Evolutionary conservation across 176 grass and related monocot species (phyloP).

Genomic region (Eleusine indica): DNA sequence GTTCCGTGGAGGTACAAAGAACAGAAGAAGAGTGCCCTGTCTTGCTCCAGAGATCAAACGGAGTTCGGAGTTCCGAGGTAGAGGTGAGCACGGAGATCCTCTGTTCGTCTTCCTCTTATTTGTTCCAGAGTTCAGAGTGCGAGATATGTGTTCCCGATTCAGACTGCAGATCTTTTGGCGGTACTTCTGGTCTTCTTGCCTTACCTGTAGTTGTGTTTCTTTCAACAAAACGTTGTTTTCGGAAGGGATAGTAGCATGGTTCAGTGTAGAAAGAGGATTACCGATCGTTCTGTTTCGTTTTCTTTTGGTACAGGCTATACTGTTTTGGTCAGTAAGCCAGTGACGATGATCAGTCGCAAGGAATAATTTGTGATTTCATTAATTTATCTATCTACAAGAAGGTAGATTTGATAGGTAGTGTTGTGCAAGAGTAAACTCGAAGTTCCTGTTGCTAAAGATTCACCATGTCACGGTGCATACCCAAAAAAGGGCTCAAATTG

Average conservation of each 20-base stretch:
- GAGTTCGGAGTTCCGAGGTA: slow-evolving; percentile 2
- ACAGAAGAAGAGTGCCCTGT: not conserved
- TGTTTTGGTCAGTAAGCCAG: not conserved
- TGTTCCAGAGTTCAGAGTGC: slow-evolving; percentile 16
- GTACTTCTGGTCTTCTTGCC: not conserved
- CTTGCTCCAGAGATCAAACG: not conserved
- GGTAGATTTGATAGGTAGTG: not conserved
- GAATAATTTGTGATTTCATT: not conserved
- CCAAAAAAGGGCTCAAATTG: not conserved
- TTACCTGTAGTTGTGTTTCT: not conserved
- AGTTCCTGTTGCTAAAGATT: not conserved
- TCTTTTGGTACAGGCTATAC: not conserved
- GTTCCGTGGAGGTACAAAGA: not conserved
- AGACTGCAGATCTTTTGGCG: not conserved
- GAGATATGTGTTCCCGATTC: not conserved
- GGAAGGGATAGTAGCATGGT: not conserved
- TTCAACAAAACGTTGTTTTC: not conserved
- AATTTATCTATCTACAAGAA: not conserved
- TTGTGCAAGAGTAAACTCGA: not conserved
- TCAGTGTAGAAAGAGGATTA: not conserved
- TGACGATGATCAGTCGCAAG: not conserved
- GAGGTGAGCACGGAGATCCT: slow-evolving; percentile 38
- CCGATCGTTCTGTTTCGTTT: not conserved
- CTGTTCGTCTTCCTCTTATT: slow-evolving; percentile 17
- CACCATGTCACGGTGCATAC: not conserved